Conservation (phyloP, 768 basidiomycete genomes). For the Mycena belliarum region DNA sequence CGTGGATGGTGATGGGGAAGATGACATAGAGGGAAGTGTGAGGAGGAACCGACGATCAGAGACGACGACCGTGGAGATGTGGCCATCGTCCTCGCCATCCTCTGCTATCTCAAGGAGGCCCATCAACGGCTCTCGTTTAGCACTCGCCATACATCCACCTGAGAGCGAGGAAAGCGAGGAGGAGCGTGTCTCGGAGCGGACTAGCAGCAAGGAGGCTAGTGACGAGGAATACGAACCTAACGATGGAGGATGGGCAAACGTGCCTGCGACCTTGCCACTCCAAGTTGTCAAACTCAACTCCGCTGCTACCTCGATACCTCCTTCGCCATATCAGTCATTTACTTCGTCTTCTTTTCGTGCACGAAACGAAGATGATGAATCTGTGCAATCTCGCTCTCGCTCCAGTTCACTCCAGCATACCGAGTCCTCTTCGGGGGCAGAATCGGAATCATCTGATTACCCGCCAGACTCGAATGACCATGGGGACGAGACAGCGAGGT, state of each 20-base stretch:
- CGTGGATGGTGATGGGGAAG: constrained; percentile 1
- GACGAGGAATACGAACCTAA: constrained; percentile 6
- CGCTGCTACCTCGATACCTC: constrained; percentile 10
- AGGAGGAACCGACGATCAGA: constrained; percentile 19
- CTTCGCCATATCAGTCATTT: constrained; percentile 19
- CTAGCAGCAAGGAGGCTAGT: neutral
- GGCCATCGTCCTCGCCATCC: constrained; percentile 17
- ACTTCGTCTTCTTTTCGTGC: neutral
- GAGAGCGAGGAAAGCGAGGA: constrained; percentile 18
- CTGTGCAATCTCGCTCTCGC: neutral
- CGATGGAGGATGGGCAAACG: constrained; percentile 16
- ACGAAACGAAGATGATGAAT: neutral
- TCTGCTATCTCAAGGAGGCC: constrained; percentile 16
- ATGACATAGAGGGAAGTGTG: neutral
- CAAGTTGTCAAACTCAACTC: constrained; percentile 20
- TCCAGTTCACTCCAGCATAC: neutral
- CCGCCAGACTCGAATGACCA: constrained; percentile 13
- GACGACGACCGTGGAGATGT: constrained; percentile 21
- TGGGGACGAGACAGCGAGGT: constrained; percentile 11
- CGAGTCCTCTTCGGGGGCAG: constrained; percentile 3
- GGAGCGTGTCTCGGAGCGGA: neutral
- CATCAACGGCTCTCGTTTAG: constrained; percentile 20
- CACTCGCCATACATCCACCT: constrained; percentile 13
- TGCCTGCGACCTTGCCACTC: constrained; percentile 14
- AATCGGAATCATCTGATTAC: constrained; percentile 19